phyloP scores from a whole-genome alignment of 306 rosid genomes.

The Dalbergia cultrata region DNA sequence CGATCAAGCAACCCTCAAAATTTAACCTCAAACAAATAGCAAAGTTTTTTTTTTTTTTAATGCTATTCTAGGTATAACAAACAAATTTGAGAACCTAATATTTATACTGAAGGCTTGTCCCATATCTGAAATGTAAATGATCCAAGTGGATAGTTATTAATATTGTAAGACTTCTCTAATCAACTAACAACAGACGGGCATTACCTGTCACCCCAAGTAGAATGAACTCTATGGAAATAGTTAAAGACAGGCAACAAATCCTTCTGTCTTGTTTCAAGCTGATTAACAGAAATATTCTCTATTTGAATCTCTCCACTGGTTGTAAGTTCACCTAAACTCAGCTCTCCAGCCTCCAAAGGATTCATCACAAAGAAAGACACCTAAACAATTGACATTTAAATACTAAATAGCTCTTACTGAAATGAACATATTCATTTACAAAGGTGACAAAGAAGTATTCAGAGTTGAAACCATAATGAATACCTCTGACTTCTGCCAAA shows the following conservation, averaged over 20 bases:
- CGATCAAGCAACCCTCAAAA: background rate
- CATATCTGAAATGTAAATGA: slow-evolving; percentile 28
- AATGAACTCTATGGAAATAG: slow-evolving; percentile 69
- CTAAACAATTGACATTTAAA: slow-evolving; percentile 48
- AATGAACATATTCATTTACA: slow-evolving; percentile 45
- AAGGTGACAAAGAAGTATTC: slow-evolving; percentile 38
- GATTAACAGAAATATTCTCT: slow-evolving; percentile 71
- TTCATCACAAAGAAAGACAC: slow-evolving; percentile 77
- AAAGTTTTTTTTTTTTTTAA: no score
- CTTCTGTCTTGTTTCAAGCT: slow-evolving; percentile 83
- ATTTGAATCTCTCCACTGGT: slow-evolving; percentile 81
- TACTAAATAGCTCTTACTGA: slow-evolving; percentile 16
- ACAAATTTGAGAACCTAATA: no score
- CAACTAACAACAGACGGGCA: slow-evolving; percentile 20
- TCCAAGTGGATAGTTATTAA: slow-evolving; percentile 1
- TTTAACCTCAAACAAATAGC: background rate
- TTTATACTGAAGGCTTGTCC: background rate
- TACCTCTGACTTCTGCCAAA: slow-evolving; percentile 94
- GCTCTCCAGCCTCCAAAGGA: slow-evolving; percentile 58
- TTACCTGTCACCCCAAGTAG: slow-evolving; percentile 86
- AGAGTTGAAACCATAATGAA: slow-evolving; percentile 35
- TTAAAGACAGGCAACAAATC: slow-evolving; percentile 82
- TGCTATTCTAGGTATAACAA: no score
- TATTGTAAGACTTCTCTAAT: background rate
- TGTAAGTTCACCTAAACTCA: slow-evolving; percentile 44